Conservation (phyloP, 148 eudicot genomes). For the Rhododendron kiyosumense region DNA sequence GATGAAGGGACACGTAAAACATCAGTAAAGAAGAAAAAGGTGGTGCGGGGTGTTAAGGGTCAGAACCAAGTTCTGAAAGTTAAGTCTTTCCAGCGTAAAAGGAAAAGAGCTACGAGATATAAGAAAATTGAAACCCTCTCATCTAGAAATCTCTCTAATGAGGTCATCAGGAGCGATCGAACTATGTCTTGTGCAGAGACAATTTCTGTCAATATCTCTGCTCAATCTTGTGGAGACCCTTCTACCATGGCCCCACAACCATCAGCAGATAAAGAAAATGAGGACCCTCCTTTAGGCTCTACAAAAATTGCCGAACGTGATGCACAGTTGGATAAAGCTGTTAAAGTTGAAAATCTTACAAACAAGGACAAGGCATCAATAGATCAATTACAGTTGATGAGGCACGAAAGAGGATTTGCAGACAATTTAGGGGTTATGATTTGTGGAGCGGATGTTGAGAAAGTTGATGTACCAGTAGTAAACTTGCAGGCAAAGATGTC, state of each 20-base stretch:
- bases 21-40: slow-evolving; percentile 25
- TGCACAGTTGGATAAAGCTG: slow-evolving; percentile 19
- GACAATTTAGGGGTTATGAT: slow-evolving; percentile 17
- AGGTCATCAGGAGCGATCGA: slow-evolving; percentile 5
- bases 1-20: slow-evolving; percentile 15
- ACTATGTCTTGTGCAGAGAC: slow-evolving; percentile 12
- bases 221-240: slow-evolving; percentile 15
- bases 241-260: neutral
- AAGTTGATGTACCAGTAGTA: slow-evolving; percentile 16
- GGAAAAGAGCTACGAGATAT: slow-evolving; percentile 24
- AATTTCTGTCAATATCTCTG: slow-evolving; percentile 9
- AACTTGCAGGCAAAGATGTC: slow-evolving; percentile 17
- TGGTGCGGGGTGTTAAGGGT: slow-evolving; percentile 2
- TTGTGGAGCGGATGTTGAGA: slow-evolving; percentile 18
- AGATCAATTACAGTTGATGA: slow-evolving; percentile 18
- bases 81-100: slow-evolving; percentile 11
- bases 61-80: slow-evolving; percentile 11
- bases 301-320: slow-evolving; percentile 11
- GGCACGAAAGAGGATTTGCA: slow-evolving; percentile 20
- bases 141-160: slow-evolving; percentile 14
- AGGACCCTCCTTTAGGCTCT: slow-evolving; percentile 10
- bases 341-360: neutral
- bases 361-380: slow-evolving; percentile 20
- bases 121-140: slow-evolving; percentile 23
- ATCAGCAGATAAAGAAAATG: slow-evolving; percentile 5